These are phyloP conservation scores for Podaxis sp. DNA, from an alignment of 768 basidiomycete genomes.

Conservation along the genomic window DNA sequence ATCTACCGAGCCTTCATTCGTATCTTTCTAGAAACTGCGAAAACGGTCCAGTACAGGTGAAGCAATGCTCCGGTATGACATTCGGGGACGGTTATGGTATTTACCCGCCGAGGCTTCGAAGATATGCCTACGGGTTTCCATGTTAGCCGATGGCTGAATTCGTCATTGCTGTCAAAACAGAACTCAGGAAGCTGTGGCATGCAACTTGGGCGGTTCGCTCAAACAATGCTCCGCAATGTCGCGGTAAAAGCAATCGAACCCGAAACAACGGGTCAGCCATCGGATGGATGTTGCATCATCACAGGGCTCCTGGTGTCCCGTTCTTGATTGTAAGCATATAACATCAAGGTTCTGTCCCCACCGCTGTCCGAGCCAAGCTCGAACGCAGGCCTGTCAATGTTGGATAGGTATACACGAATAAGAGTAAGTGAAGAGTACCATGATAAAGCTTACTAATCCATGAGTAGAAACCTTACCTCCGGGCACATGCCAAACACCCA, in stretches of 20 bases:
- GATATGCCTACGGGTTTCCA: neutral
- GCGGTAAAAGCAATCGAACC: neutral
- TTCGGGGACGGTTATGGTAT: neutral
- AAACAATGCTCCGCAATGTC: neutral
- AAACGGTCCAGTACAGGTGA: neutral
- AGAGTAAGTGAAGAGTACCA: neutral
- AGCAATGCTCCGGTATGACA: neutral
- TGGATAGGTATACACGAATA: neutral
- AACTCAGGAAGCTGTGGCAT: neutral
- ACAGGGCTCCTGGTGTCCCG: neutral
- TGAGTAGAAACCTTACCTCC: neutral
- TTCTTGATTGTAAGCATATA: neutral
- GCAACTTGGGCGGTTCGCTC: neutral
- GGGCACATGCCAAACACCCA: neutral
- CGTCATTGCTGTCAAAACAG: neutral
- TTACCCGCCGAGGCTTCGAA: neutral
- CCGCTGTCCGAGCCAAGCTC: neutral
- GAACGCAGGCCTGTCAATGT: neutral
- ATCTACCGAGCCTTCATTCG: neutral
- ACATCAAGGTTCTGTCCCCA: neutral
- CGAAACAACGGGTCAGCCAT: neutral
- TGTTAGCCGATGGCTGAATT: neutral
- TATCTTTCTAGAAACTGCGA: neutral
- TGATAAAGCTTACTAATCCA: neutral
- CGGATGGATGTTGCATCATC: neutral